phyloP scores from a whole-genome alignment of 805 yeast genomes.

The Zygosaccharomyces pseudorouxii region DNA sequence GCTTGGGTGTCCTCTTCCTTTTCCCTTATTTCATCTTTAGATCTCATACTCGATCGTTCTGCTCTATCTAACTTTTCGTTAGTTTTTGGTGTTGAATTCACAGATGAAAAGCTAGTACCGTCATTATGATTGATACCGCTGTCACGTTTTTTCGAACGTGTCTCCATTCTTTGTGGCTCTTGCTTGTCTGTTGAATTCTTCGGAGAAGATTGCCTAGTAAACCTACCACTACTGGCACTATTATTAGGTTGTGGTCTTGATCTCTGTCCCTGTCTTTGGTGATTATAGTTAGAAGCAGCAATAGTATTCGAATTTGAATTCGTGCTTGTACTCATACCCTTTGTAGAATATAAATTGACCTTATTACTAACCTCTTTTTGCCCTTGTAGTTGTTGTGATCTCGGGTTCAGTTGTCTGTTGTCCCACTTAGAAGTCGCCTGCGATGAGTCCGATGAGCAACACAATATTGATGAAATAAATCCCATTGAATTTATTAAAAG shows the following conservation, averaged over 20 bases:
- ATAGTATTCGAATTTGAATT: background rate
- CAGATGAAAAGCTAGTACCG: background rate
- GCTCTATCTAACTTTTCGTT: slow-evolving; percentile 3
- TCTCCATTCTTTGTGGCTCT: slow-evolving; percentile 4
- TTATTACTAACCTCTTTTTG: slow-evolving; percentile 1
- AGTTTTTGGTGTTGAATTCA: slow-evolving; percentile 4
- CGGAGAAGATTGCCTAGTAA: background rate
- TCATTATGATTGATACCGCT: background rate
- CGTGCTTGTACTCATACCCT: background rate
- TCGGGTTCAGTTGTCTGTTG: slow-evolving; percentile 10
- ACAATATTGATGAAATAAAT: slow-evolving; percentile 31
- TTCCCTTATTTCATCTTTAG: slow-evolving; percentile 12
- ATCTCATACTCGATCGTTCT: background rate
- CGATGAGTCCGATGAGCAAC: slow-evolving; percentile 19
- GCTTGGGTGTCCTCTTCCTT: slow-evolving; percentile 8
- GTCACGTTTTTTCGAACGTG: background rate
- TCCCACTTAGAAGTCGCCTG: slow-evolving; percentile 15
- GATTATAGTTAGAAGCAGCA: no score
- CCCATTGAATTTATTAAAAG: slow-evolving; percentile 29
- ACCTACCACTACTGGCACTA: background rate
- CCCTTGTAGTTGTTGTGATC: slow-evolving; percentile 5
- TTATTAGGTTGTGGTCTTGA: background rate
- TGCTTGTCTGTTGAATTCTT: slow-evolving; percentile 6
- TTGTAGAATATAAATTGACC: slow-evolving; percentile 2
- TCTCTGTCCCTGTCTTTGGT: background rate